Evolutionary conservation across 2,329 filamentous ascomycete species (phyloP).

Genomic region (Xylaria polymorpha): DNA sequence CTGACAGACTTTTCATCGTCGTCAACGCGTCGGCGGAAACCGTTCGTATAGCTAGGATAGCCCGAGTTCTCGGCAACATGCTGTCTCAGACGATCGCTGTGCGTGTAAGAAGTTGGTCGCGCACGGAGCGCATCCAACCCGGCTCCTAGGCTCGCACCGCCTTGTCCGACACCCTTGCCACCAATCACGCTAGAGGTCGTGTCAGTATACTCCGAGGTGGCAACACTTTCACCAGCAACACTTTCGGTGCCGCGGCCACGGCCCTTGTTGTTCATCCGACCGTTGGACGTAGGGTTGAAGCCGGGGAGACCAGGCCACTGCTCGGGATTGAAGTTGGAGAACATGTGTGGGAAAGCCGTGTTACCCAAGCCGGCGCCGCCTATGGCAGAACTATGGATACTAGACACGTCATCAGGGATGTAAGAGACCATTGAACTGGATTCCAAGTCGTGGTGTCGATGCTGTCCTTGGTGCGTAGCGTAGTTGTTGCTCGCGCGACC

Average conservation of each 20-base stretch:
- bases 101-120: slow-evolving; percentile 72
- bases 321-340: slow-evolving; percentile 89
- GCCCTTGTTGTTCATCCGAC: slow-evolving; percentile 73
- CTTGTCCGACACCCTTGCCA: slow-evolving; percentile 80
- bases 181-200: slow-evolving; percentile 81
- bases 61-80: slow-evolving; percentile 86
- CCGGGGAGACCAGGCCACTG: slow-evolving; percentile 87
- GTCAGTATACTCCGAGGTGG: slow-evolving; percentile 90
- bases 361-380: slow-evolving; percentile 81
- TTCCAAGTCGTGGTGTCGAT: slow-evolving; percentile 70
- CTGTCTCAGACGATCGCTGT: slow-evolving; percentile 91
- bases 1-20: slow-evolving; percentile 97
- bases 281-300: slow-evolving; percentile 61
- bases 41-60: slow-evolving; percentile 73
- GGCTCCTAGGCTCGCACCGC: slow-evolving; percentile 85
- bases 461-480: slow-evolving; percentile 53
- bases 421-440: slow-evolving; percentile 92
- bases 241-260: slow-evolving; percentile 78
- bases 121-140: slow-evolving; percentile 81
- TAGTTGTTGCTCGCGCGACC: slow-evolving; percentile 50
- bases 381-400: slow-evolving; percentile 90
- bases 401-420: slow-evolving; percentile 96
- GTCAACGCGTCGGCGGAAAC: slow-evolving; percentile 79
- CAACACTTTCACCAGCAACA: slow-evolving; percentile 90
- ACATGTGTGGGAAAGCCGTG: slow-evolving; percentile 92